Evolutionary conservation across 331 rosid species (phyloP).

Genomic region (Acacia pycnantha): DNA sequence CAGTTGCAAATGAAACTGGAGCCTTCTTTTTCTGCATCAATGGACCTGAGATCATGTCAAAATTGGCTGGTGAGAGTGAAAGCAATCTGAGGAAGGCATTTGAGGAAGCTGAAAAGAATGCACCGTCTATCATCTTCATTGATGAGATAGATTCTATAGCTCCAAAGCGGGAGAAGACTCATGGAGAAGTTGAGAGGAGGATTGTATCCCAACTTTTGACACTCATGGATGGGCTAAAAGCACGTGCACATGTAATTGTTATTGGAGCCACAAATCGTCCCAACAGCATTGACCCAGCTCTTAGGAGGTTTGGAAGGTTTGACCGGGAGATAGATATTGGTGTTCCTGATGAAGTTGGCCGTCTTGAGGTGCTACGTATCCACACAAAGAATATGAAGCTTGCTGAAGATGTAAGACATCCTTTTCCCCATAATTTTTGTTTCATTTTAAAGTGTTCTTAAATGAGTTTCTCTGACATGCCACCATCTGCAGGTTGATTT

Average conservation of each 20-base stretch:
- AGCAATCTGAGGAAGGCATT: conserved; percentile 82
- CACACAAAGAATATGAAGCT: conserved; percentile 87
- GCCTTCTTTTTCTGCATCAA: conserved; percentile 84
- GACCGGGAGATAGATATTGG: conserved; percentile 82
- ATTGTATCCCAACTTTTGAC: conserved; percentile 81
- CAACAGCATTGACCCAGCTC: conserved; percentile 79
- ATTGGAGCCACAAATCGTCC: conserved; percentile 83
- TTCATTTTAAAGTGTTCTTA: neutral
- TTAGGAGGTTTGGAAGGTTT: conserved; percentile 81
- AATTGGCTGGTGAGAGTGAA: conserved; percentile 78
- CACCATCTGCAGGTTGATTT: conserved; percentile 59
- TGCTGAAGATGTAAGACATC: conserved; percentile 59
- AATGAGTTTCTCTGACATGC: neutral
- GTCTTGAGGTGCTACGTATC: conserved; percentile 79
- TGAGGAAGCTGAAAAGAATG: conserved; percentile 87
- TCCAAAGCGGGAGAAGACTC: conserved; percentile 82
- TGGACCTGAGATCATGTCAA: conserved; percentile 78
- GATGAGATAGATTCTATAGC: conserved; percentile 86
- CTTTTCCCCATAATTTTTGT: neutral
- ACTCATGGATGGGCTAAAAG: conserved; percentile 76
- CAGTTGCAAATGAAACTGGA: conserved; percentile 84
- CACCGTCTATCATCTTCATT: conserved; percentile 76
- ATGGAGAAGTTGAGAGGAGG: conserved; percentile 83
- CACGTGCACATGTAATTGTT: conserved; percentile 80
- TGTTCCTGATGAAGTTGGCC: conserved; percentile 76